Base-by-base conservation (phyloP, 2,329 filamentous ascomycete species). In the Talaromyces sp. region DNA sequence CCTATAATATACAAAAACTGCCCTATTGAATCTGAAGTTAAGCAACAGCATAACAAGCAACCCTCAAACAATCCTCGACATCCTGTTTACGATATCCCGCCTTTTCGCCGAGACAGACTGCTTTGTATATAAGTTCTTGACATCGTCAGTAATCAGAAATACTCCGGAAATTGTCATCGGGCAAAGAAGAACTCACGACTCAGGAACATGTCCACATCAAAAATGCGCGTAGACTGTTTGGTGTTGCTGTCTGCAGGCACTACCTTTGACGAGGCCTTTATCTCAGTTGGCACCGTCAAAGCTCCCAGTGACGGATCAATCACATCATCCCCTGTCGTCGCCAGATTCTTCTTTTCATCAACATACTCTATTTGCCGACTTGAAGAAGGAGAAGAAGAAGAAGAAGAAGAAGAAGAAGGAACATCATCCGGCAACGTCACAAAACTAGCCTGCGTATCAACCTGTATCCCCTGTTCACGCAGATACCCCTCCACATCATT, bases 401-500 rank as follows among this genome's bases (percentile, higher is more conserved):
- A 22, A 1, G 47, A 31, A 8, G 43, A 4, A 43, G 6, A n/a
- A 9, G 19, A 7, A 25, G 45, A 22, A 47, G 11, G 45, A 31
- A 31, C 47, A 17, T 31, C 41, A 37, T 35, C 43, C n/a, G 62
- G 62, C 25, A 63, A 41, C 43, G 71, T 69, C 33, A 73, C 67
- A 45, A 72, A 70, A 19, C 62, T 68, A 49, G 67, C 69, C 31
- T 70, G 69, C 3, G 69, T 71, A 64, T 74, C 70, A 17, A 74
- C 59, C 35, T 62, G 69, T 17, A 75, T 68, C 10, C 73, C 73
- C 61, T 72, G 72, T 27, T 67, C 82, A 49, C 83, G 84, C 2
- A 95, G 78, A 71, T 92, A 93, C 19, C 84, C 81, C 73, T 94
- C 89, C 0, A 92, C 87, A 72, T 93, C 91, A 63, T 91, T 84